Base-by-base conservation (phyloP, 768 basidiomycete genomes). In the Lactarius akahatsu region DNA sequence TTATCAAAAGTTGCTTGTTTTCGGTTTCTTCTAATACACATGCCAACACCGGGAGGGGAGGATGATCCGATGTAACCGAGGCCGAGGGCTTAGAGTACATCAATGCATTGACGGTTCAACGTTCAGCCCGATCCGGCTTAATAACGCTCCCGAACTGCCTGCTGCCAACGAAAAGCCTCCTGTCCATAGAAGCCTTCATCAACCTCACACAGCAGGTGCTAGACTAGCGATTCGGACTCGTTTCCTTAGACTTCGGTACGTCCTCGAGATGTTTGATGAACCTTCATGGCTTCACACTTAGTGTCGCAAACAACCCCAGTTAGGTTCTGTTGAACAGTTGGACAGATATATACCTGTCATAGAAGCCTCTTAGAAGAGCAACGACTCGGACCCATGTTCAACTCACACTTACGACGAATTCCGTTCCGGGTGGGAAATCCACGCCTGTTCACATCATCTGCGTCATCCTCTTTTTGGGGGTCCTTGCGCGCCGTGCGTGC, bases 391-490 rank as follows among this genome's bases (percentile, higher is more conserved):
- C 3, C 36, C 11, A 66, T 67, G 66, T 56, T 67, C 34, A 38
- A 32, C 16, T 30, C 58, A 1, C 11, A 60, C 34, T 16, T 60
- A 50, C 66, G 66, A 32, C 52, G 58, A 59, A 55, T 63, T 23
- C 41, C 52, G 8, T 15, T 58, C n/a, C 20, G 41, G 45, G 40
- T 26, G 38, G 57, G 62, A 20, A 41, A 41, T 32, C 28, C 34
- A 26, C 62, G 57, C n/a, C 52, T 20, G 40, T 56, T 67, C 38
- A 34, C 43, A 13, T 58, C 65, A 36, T 62, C 61, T n/a, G 23
- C 61, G 13, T 41, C 60, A 34, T 57, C 67, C 26, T 23, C 16
- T 16, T 45, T 54, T 40, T 34, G 6, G 36, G 11, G 26, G 10
- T 47, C 41, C 30, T 66, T 59, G 23, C 65, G 47, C 45, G 20